phyloP scores from a whole-genome alignment of 495 filamentous ascomycete genomes.

The Immersiella caudata region DNA sequence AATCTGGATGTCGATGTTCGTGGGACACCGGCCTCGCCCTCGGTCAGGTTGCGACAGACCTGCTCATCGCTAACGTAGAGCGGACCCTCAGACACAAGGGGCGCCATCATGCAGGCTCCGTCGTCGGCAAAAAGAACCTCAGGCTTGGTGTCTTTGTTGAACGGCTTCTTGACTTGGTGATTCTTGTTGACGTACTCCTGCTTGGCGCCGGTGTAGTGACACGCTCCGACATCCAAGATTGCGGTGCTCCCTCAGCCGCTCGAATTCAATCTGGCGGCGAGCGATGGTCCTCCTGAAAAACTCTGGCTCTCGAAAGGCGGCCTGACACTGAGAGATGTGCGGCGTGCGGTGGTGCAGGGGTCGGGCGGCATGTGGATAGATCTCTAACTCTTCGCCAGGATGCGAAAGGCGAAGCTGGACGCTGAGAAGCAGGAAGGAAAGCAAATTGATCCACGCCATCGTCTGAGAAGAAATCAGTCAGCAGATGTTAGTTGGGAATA shows the following conservation, averaged over 20 bases:
- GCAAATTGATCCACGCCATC: not conserved
- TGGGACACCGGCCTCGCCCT: conserved; percentile 48
- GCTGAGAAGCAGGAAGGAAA: not conserved
- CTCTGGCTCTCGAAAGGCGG: not conserved
- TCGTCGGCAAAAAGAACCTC: not conserved
- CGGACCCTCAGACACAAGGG: conserved; percentile 38
- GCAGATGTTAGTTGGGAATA: not conserved
- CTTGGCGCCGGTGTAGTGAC: not conserved
- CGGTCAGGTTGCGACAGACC: conserved; percentile 49
- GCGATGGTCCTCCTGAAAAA: not conserved
- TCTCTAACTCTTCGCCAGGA: not conserved
- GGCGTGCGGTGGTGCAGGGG: not conserved
- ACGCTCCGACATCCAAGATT: not conserved
- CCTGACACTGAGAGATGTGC: conserved; percentile 2
- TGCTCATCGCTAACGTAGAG: conserved; percentile 59
- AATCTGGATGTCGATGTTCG: conserved; percentile 53
- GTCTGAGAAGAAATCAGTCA: not conserved
- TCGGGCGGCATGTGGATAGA: not conserved
- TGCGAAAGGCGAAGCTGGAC: not conserved
- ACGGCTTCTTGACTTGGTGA: conserved; percentile 8
- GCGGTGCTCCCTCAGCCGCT: not conserved
- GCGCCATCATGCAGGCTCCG: conserved; percentile 7
- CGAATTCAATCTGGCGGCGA: not conserved
- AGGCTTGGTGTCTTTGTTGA: conserved; percentile 2
- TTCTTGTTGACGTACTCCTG: not conserved